Percentiles rank a stretch among this genome's conserved stretches.
These are phyloP conservation scores for Rugonectria rugulosa DNA, from an alignment of 2,329 filamentous ascomycete genomes.

Conservation along the genomic window DNA sequence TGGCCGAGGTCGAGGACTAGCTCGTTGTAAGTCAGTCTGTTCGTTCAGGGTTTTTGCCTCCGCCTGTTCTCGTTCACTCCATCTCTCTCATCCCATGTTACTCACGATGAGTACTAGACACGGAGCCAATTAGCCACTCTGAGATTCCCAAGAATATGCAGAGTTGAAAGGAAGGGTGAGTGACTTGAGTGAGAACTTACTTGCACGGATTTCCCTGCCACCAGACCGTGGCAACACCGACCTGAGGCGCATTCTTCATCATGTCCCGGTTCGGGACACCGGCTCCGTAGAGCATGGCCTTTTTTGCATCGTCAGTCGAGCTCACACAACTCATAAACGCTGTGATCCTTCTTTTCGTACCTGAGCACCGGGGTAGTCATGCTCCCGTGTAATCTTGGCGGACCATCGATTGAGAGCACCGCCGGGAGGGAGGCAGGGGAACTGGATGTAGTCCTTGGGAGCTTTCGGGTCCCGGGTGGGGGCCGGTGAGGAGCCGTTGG, in stretches of 20 bases:
- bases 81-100: slow-evolving; percentile 27
- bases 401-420: slow-evolving; percentile 83
- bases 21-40: slow-evolving; percentile 24
- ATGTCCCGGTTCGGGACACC: slow-evolving; percentile 82
- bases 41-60: too few relatives aligned
- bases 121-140: slow-evolving; percentile 18
- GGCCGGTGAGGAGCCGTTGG: slow-evolving; percentile 19
- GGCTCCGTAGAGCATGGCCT: slow-evolving; percentile 95
- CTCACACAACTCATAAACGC: background rate
- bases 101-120: slow-evolving; percentile 51
- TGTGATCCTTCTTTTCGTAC: slow-evolving; percentile 52
- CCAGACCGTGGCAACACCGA: slow-evolving; percentile 92
- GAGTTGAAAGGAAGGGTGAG: too few relatives aligned
- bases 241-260: slow-evolving; percentile 91
- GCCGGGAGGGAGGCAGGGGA: slow-evolving; percentile 58
- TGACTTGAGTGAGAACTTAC: slow-evolving; percentile 56
- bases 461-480: slow-evolving; percentile 52
- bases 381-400: slow-evolving; percentile 78
- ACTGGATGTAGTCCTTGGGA: slow-evolving; percentile 61
- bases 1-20: slow-evolving; percentile 85
- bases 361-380: slow-evolving; percentile 93
- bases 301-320: background rate
- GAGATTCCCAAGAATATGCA: background rate
- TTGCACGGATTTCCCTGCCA: slow-evolving; percentile 99
- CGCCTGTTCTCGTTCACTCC: background rate